phyloP scores from a whole-genome alignment of 2,329 filamentous ascomycete genomes.

The Fusarium sp. region DNA sequence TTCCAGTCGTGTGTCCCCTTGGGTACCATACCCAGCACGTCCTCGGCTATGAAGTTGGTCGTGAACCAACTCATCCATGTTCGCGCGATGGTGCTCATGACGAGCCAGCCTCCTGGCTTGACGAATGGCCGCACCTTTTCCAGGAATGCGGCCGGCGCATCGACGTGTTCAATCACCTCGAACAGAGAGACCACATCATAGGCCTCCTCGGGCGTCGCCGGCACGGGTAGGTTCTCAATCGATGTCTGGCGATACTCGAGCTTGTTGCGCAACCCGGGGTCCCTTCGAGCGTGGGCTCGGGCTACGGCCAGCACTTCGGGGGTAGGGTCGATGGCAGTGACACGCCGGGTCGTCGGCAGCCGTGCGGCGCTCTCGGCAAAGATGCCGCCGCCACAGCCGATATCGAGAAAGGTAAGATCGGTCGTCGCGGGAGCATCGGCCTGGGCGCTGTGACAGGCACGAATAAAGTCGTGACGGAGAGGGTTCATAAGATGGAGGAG shows the following conservation, averaged over 20 bases:
- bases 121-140: constrained; percentile 79
- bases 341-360: constrained; percentile 69
- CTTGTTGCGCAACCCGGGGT: constrained; percentile 74
- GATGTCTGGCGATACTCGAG: constrained; percentile 81
- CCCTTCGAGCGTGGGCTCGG: constrained; percentile 77
- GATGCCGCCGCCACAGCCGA: constrained; percentile 96
- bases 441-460: constrained; percentile 71
- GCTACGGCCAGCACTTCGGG: constrained; percentile 81
- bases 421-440: constrained; percentile 52
- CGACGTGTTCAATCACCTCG: constrained; percentile 95
- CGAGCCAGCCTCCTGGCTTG: constrained; percentile 90
- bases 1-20: constrained; percentile 95
- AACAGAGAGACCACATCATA: constrained; percentile 91
- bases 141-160: constrained; percentile 80
- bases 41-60: constrained; percentile 92
- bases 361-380: constrained; percentile 90
- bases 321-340: constrained; percentile 84
- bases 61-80: constrained; percentile 91
- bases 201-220: constrained; percentile 53
- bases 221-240: constrained; percentile 75
- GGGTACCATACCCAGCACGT: constrained; percentile 87
- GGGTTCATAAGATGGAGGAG: constrained; percentile 99
- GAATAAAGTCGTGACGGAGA: constrained; percentile 92
- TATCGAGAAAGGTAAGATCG: constrained; percentile 80
- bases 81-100: constrained; percentile 91